Conservation (phyloP, 23 red algal species). For the Chondrus crispus region DNA sequence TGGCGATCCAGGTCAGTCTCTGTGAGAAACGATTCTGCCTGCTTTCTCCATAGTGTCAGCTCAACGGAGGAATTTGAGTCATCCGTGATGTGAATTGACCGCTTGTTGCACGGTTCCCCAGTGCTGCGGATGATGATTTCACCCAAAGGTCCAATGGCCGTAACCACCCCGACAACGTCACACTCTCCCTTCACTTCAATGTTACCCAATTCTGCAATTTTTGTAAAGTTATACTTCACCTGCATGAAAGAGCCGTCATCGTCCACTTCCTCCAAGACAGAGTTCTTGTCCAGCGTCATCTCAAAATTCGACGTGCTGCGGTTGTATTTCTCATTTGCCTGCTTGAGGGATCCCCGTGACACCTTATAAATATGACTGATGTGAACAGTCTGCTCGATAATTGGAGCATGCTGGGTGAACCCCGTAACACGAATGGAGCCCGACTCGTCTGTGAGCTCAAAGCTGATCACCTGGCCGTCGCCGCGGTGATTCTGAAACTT, state of each 20-base stretch:
- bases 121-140: slow-evolving; percentile 84
- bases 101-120: slow-evolving; percentile 60
- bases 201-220: slow-evolving; percentile 73
- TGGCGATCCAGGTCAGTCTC: slow-evolving; percentile 49
- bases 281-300: slow-evolving; percentile 87
- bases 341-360: slow-evolving; percentile 70
- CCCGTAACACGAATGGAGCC: slow-evolving; percentile 83
- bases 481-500: slow-evolving; percentile 76
- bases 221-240: slow-evolving; percentile 92
- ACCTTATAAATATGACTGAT: slow-evolving; percentile 78
- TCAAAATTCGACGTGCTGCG: slow-evolving; percentile 81
- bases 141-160: slow-evolving; percentile 45
- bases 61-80: slow-evolving; percentile 66
- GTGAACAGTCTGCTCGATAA: slow-evolving; percentile 70
- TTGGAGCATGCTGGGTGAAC: slow-evolving; percentile 64
- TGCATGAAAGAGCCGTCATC: slow-evolving; percentile 74
- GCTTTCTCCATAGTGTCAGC: slow-evolving; percentile 88
- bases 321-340: slow-evolving; percentile 90
- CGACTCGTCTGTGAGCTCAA: slow-evolving; percentile 91
- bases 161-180: slow-evolving; percentile 88
- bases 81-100: slow-evolving; percentile 82
- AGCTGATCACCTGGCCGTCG: slow-evolving; percentile 90
- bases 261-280: slow-evolving; percentile 49
- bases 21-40: slow-evolving; percentile 64
- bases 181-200: slow-evolving; percentile 62